phyloP scores from a whole-genome alignment of 2,329 filamentous ascomycete species.

The Fusarium temperatum region DNA sequence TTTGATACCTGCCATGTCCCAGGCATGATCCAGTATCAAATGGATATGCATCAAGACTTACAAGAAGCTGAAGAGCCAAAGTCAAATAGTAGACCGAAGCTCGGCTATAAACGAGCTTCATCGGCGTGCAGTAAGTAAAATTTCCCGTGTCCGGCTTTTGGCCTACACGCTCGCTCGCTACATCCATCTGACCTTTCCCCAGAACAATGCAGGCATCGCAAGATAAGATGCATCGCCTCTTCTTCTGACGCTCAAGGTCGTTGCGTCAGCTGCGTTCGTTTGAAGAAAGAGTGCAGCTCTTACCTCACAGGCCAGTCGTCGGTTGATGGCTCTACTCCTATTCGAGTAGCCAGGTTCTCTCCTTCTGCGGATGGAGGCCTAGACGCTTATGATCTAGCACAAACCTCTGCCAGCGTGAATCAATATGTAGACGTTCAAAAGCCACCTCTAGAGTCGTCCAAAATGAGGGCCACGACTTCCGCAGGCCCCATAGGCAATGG shows the following conservation, averaged over 20 bases:
- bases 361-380: not conserved
- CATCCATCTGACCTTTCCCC: not conserved
- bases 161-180: no score
- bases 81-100: not conserved
- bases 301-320: not conserved
- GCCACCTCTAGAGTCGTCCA: not conserved
- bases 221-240: not conserved
- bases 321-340: not conserved
- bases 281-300: constrained; percentile 1
- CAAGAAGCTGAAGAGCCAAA: not conserved
- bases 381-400: not conserved
- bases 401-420: not conserved
- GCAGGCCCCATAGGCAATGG: not conserved
- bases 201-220: not conserved
- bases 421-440: not conserved
- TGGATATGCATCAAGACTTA: not conserved
- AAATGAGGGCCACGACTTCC: not conserved
- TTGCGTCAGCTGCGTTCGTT: not conserved
- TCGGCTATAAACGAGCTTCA: not conserved
- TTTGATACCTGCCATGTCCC: not conserved
- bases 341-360: not conserved
- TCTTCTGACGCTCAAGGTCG: not conserved
- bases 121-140: not conserved
- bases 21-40: not conserved
- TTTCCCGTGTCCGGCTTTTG: not conserved